Evolutionary conservation across 1,284 basidiomycete species (phyloP).

Genomic region (Uromyces viciae-fabae): DNA sequence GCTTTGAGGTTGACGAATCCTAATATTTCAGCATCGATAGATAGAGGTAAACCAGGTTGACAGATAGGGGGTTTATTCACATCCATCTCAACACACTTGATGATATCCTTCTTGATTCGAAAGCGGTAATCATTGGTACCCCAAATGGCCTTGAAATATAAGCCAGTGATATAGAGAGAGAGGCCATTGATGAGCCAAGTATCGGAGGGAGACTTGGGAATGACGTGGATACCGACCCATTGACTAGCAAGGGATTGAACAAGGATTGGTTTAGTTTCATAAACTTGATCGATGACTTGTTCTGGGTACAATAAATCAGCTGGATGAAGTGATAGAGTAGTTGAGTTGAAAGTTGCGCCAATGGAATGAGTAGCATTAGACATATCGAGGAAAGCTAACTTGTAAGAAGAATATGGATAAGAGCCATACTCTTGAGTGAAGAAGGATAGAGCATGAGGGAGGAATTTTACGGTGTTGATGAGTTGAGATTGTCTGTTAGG

Average conservation of each 20-base stretch:
- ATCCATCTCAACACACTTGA: conserved; percentile 83
- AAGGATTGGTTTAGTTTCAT: conserved; percentile 81
- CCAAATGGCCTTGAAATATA: conserved; percentile 79
- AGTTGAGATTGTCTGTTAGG: conserved; percentile 72
- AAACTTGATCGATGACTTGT: conserved; percentile 86
- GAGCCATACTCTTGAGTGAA: conserved; percentile 89
- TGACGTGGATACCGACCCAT: conserved; percentile 96
- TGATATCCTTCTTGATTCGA: conserved; percentile 91
- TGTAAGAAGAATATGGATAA: conserved; percentile 93
- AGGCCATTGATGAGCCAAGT: conserved; percentile 93
- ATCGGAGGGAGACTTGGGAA: conserved; percentile 90
- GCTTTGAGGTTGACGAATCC: conserved; percentile 89
- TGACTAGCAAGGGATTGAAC: conserved; percentile 87
- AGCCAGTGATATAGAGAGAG: conserved; percentile 80
- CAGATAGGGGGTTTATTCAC: conserved; percentile 87
- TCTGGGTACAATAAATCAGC: conserved; percentile 81
- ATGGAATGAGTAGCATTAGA: conserved; percentile 63
- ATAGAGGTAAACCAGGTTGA: conserved; percentile 70
- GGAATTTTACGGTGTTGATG: conserved; percentile 67
- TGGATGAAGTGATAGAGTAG: conserved; percentile 76
- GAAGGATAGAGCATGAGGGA: conserved; percentile 85
- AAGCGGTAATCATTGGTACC: conserved; percentile 98
- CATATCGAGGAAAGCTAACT: conserved; percentile 84
- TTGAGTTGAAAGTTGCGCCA: conserved; percentile 72
- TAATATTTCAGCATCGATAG: conserved; percentile 50